Percentiles rank a stretch among this genome's conserved stretches.
phyloP scores from a whole-genome alignment of 1,284 basidiomycete species.

The Apiotrichum sp. region DNA sequence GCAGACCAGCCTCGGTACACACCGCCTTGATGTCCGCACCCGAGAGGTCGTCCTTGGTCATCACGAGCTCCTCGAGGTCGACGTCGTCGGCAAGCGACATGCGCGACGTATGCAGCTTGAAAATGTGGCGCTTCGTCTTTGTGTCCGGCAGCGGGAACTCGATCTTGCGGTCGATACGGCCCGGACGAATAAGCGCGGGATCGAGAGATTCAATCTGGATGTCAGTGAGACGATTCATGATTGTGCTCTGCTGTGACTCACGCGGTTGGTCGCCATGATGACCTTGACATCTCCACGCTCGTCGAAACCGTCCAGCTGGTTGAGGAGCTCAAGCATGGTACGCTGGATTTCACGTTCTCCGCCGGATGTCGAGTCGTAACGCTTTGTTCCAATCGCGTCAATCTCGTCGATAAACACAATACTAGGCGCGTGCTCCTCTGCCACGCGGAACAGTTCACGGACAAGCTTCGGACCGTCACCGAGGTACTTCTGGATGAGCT shows the following conservation, averaged over 20 bases:
- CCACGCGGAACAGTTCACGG: conserved; percentile 91
- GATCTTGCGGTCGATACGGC: conserved; percentile 98
- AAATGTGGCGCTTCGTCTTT: conserved; percentile 97
- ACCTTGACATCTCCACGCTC: conserved; percentile 99
- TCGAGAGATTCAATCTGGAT: conserved; percentile 88
- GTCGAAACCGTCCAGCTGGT: conserved; percentile 98
- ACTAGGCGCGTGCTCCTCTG: conserved; percentile 94
- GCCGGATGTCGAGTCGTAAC: conserved; percentile 91
- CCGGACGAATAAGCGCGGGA: conserved; percentile 93
- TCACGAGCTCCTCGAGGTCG: conserved; percentile 91
- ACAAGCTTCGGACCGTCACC: conserved; percentile 99
- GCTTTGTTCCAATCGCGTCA: conserved; percentile 97
- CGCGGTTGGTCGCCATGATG: conserved; percentile 50
- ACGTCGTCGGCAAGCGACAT: conserved; percentile 93
- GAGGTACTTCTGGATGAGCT: conserved; percentile 98
- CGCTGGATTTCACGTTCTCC: conserved; percentile 96
- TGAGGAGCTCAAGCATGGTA: conserved; percentile 51
- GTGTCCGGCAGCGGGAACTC: conserved; percentile 91
- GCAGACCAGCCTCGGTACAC: conserved; percentile 90
- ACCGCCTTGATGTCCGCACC: conserved; percentile 99
- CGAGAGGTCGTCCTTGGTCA: conserved; percentile 91
- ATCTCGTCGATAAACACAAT: conserved; percentile 99
- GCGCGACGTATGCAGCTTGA: conserved; percentile 90
- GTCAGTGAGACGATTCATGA: conserved; percentile 48
- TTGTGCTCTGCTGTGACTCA: conserved; percentile 12